Base-by-base conservation (phyloP, 208 protist genomes). In the Angomonas deanei region DNA sequence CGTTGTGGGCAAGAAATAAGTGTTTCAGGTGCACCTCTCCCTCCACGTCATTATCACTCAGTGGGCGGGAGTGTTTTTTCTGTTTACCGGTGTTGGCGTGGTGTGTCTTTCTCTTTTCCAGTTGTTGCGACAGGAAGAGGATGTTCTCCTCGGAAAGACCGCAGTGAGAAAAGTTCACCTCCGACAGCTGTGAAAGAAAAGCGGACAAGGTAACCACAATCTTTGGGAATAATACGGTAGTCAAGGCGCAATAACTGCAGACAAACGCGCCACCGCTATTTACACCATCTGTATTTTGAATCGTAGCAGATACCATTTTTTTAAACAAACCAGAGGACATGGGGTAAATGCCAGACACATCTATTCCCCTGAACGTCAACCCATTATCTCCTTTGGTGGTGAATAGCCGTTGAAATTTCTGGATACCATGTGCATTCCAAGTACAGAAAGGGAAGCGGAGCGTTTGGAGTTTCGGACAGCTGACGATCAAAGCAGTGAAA, bases 141-240 rank as follows among this genome's bases (percentile, higher is more conserved):
- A n/a, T n/a, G n/a, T n/a, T n/a, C n/a, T n/a, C n/a, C n/a, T n/a
- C n/a, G n/a, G n/a, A n/a, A n/a, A n/a, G n/a, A n/a, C n/a, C n/a
- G n/a, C n/a, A n/a, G n/a, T n/a, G 61, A 63, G 28, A 83, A 10
- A 50, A 10, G 19, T 50, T 50, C 8, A 26, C 42, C 42, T 50
- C 42, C 17, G 42, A 50, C 19, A 50, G 19, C 15, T 26, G 17
- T 5, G 42, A 50, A 13, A 50, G 42, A n/a, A 50, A 50, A 50
- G 42, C 17, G 42, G 13, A 19, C 8, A 50, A 19, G 19, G 42
- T 50, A 19, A 26, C 23, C 17, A 50, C 4, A 21, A 19, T 5
- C 42, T 50, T 50, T 10, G 42, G 42, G 8, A 26, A 19, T 5
- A 50, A 19, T 5, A 50, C 4, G 19, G 13, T 19, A 5, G 42